Base-by-base conservation (phyloP, 306 rosid species). In the Neltuma alba region DNA sequence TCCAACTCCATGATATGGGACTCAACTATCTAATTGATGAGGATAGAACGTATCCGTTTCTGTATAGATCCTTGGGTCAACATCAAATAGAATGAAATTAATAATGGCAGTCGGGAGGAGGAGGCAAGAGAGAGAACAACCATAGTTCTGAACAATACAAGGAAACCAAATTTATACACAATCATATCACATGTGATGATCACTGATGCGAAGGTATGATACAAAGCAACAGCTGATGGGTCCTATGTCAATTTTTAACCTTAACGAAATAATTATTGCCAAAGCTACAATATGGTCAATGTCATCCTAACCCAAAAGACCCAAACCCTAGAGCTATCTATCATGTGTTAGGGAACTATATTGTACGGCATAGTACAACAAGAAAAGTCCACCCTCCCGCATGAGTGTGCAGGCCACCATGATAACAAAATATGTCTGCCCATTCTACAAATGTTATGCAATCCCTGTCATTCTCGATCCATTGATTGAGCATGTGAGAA, bases 401-500 rank as follows among this genome's bases (percentile, higher is more conserved):
- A 69, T 54, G 61, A 55, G 57, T 23, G 31, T 64, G 63, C 71
- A 30, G 61, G 68, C 64, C 60, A 74, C 16, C 75, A 52, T 40
- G 70, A 34, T 58, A 71, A 42, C 25, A 12, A 23, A 21, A 52
- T 65, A 75, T 44, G 58, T 67, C 72, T 75, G 77, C 47, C 73
- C 62, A 63, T 86, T 66, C 62, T 44, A 70, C 68, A 76, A 31
- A 70, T 48, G 18, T 71, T 6, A 23, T 52, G 47, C 16, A 47
- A 44, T 72, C 41, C 71, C 67, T 47, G n/a, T 81, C 83, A 82
- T 78, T 84, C 87, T 78, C 92, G 82, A 83, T 88, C 92, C 92
- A 88, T 85, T 7, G 89, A 85, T 81, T 83, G 89, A 75, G 87
- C 88, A 18, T 74, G 93, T 0, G 90, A 84, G 76, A 89, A 89